Conservation (phyloP, 345 rosid species). For the Clausena lansium region DNA sequence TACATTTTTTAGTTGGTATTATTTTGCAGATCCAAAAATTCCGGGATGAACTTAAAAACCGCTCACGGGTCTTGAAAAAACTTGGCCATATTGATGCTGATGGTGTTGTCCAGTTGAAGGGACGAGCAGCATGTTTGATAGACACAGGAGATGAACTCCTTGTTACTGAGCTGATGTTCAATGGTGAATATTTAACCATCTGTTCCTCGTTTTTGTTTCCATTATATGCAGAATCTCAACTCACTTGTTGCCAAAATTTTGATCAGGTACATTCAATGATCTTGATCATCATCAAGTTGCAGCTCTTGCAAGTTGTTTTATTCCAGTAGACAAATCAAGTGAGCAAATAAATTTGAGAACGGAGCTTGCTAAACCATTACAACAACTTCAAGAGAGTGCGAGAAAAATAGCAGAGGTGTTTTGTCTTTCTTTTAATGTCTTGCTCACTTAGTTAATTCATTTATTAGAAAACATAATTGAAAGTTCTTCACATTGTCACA, state of each 20-base stretch:
- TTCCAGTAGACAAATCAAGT: constrained; percentile 90
- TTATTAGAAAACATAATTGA: neutral
- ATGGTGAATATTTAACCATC: constrained; percentile 47
- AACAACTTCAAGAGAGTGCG: constrained; percentile 95
- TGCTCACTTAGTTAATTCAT: constrained; percentile 7
- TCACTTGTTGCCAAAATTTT: constrained; percentile 15
- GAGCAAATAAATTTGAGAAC: constrained; percentile 84
- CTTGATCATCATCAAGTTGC: constrained; percentile 98
- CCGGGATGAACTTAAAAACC: constrained; percentile 90
- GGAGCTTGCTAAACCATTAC: constrained; percentile 88
- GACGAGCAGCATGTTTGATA: constrained; percentile 97
- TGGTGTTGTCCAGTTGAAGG: constrained; percentile 86
- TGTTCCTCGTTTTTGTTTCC: constrained; percentile 13
- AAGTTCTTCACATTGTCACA: constrained; percentile 28
- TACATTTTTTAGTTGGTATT: neutral
- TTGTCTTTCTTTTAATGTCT: neutral
- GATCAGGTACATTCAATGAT: constrained; percentile 87
- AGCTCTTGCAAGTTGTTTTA: constrained; percentile 97
- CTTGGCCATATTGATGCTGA: constrained; percentile 91
- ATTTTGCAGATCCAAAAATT: constrained; percentile 84
- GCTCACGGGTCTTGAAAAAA: constrained; percentile 87
- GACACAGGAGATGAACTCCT: constrained; percentile 99
- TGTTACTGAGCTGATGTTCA: constrained; percentile 97
- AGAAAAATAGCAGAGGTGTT: constrained; percentile 93
- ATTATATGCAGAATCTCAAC: neutral